Percentiles rank a stretch among this genome's conserved stretches.
phyloP scores from a whole-genome alignment of 805 yeast genomes.

The Nakazawaea siamensis region DNA sequence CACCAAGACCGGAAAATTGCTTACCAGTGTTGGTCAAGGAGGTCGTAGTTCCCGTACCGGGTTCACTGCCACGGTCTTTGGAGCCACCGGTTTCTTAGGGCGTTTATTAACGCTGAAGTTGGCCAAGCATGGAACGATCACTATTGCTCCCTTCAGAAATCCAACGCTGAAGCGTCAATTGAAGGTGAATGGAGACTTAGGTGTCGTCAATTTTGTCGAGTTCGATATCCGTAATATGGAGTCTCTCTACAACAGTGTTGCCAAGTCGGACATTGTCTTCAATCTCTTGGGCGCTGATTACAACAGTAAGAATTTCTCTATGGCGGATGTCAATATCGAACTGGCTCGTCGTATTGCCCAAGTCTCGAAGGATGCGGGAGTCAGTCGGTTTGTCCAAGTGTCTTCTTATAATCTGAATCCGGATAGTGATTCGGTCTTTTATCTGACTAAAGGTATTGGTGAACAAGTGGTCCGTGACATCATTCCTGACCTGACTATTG shows the following conservation, averaged over 20 bases:
- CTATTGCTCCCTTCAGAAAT: conserved; percentile 75
- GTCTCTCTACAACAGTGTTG: conserved; percentile 69
- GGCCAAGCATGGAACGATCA: conserved; percentile 75
- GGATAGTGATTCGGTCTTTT: conserved; percentile 58
- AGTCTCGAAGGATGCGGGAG: conserved; percentile 61
- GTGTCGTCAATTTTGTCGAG: conserved; percentile 79
- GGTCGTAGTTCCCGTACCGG: conserved; percentile 85
- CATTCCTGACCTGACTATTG: conserved; percentile 72
- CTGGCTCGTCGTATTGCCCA: conserved; percentile 70
- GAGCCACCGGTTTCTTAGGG: conserved; percentile 75
- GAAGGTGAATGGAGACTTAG: conserved; percentile 79
- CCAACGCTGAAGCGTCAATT: conserved; percentile 70
- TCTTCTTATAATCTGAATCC: conserved; percentile 73
- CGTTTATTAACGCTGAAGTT: conserved; percentile 61
- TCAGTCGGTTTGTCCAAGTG: conserved; percentile 70
- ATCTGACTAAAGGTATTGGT: conserved; percentile 73
- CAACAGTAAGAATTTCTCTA: conserved; percentile 70
- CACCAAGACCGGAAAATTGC: conserved; percentile 69
- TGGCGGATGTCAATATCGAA: conserved; percentile 79
- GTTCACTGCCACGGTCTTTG: conserved; percentile 82
- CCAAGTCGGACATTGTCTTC: conserved; percentile 75
- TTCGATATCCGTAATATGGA: conserved; percentile 72
- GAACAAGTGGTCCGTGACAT: conserved; percentile 63
- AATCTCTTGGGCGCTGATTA: conserved; percentile 73
- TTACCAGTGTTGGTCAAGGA: conserved; percentile 64